Percentiles rank a stretch among this genome's conserved stretches.
Conservation (phyloP, 495 filamentous ascomycete genomes). For the Aspergillus haitiensis region DNA sequence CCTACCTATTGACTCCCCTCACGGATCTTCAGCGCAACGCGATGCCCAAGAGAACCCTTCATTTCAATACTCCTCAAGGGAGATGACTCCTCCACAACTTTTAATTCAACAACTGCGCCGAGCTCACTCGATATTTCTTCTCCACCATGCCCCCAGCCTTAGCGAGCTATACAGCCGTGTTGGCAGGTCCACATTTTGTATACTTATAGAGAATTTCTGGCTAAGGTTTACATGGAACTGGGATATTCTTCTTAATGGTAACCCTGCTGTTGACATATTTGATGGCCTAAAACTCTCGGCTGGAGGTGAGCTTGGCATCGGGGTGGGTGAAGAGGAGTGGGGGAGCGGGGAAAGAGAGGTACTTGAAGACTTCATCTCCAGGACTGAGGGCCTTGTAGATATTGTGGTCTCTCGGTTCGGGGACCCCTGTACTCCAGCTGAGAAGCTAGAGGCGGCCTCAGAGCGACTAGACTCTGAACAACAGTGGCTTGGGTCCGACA, state of each 20-base stretch:
- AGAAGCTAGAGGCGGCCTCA: not conserved
- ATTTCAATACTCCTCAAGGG: constrained; percentile 79
- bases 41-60: constrained; percentile 23
- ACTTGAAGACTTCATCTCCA: constrained; percentile 73
- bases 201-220: constrained; percentile 78
- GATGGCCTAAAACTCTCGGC: constrained; percentile 86
- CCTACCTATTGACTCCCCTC: constrained; percentile 33
- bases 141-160: constrained; percentile 78
- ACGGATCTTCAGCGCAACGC: constrained; percentile 24
- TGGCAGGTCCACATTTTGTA: constrained; percentile 59
- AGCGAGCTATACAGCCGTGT: constrained; percentile 63
- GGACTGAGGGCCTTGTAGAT: constrained; percentile 71
- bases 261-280: constrained; percentile 76
- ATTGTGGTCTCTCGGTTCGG: constrained; percentile 85
- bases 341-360: constrained; percentile 91
- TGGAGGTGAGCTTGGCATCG: constrained; percentile 87
- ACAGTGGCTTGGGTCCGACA: constrained; percentile 66
- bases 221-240: constrained; percentile 74
- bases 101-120: constrained; percentile 77
- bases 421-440: constrained; percentile 33
- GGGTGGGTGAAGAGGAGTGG: constrained; percentile 91
- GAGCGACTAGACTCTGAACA: constrained; percentile 13
- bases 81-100: constrained; percentile 79
- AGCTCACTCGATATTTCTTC: constrained; percentile 79
- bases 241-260: constrained; percentile 88